phyloP scores from a whole-genome alignment of 2,329 filamentous ascomycete species.

The Thielaviopsis populi region DNA sequence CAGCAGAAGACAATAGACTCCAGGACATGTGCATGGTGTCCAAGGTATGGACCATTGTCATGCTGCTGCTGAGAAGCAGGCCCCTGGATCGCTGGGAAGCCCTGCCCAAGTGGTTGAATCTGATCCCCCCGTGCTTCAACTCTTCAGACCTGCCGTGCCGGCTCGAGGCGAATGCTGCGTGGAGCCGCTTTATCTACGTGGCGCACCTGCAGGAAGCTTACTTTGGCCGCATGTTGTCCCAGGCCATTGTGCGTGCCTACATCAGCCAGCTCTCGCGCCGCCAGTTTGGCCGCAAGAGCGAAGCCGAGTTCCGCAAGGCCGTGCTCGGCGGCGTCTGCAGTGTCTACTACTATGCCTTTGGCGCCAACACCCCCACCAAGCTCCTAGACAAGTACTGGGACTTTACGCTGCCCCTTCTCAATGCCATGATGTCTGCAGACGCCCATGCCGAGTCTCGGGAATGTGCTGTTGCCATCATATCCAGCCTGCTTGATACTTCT shows the following conservation, averaged over 20 bases:
- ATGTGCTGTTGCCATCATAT: constrained; percentile 53
- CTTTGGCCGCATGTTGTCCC: constrained; percentile 37
- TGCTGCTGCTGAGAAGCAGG: constrained; percentile 55
- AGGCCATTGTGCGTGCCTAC: constrained; percentile 13
- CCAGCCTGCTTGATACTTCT: constrained; percentile 47
- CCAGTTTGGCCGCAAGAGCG: constrained; percentile 28
- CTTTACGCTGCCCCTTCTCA: constrained; percentile 41
- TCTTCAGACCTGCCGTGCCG: constrained; percentile 55
- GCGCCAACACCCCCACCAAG: constrained; percentile 48
- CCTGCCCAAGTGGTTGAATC: constrained; percentile 56
- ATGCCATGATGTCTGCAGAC: constrained; percentile 9
- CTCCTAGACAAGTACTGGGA: constrained; percentile 70
- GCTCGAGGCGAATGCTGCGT: constrained; percentile 65
- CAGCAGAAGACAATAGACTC: constrained; percentile 6
- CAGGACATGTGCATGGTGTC: constrained; percentile 44
- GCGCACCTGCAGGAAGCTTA: constrained; percentile 47
- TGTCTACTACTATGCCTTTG: constrained; percentile 69
- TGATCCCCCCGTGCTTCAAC: constrained; percentile 77
- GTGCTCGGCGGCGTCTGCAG: constrained; percentile 60
- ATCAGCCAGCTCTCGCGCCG: constrained; percentile 12
- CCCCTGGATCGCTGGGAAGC: constrained; percentile 55
- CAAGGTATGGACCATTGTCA: constrained; percentile 74
- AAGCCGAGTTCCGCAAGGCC: constrained; percentile 40
- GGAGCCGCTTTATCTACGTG: constrained; percentile 70
- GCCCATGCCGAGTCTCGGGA: constrained; percentile 26